Base-by-base conservation (phyloP, 352 stramenopile genomes). In the Globisporangium orthogonon region DNA sequence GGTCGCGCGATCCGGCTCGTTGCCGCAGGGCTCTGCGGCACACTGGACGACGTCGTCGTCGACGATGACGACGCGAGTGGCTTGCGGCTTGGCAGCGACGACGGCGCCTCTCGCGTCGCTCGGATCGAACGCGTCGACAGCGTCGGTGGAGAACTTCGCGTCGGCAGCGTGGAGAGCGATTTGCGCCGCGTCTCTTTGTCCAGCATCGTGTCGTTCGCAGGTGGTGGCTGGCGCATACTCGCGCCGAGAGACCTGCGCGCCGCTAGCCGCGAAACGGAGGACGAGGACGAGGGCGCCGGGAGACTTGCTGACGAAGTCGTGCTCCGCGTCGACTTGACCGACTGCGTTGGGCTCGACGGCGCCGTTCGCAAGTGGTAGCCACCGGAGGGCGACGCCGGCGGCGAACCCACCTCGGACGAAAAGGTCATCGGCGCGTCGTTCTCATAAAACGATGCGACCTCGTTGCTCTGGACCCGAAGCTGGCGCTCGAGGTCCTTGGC, bases 401-500 rank as follows among this genome's bases (percentile, higher is more conserved):
- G 47, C 14, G 63, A 73, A 1, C 50, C 28, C 45, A 62, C 63
- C 3, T 51, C 44, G 9, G 54, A 9, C 49, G 23, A 23, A 23
- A 23, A 23, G 23, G 23, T 23, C 23, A 1, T 23, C 23, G 23
- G 23, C 1, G n/a, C 45, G 0, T 50, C 52, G 18, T 73, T 63
- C 28, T 63, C 52, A n/a, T 67, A 72, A 49, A 62, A 30, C 29
- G 59, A 55, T 11, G 54, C 51, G 52, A 58, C 55, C 47, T 76
- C 63, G 33, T 68, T 70, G 23, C 70, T 63, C 41, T 83, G 66
- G 9, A 76, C 63, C 44, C 71, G 73, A 17, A 90, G 53, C 31
- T 85, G 71, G 7, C 62, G 58, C 48, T 88, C 65, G 17, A 86
- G 65, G 13, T 62, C 52, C 18, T 77, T 65, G 47, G 79, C 83